Conservation (phyloP, 2,329 filamentous ascomycete species). For the Pseudocercospora crystallina region DNA sequence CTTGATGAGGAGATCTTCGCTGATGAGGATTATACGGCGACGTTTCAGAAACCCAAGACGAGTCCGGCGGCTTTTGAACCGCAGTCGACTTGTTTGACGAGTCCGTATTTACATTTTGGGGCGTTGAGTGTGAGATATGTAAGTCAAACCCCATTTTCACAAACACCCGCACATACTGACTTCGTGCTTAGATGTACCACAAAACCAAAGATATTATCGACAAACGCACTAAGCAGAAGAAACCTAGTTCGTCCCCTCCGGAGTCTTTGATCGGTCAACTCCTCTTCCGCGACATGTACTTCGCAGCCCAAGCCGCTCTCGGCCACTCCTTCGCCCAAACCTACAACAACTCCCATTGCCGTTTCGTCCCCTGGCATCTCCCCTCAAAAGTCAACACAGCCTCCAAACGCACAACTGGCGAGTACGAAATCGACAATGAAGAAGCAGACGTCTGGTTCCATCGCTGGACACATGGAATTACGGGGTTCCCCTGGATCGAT, state of each 20-base stretch:
- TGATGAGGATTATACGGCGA: constrained; percentile 67
- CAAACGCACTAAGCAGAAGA: constrained; percentile 57
- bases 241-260: constrained; percentile 55
- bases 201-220: constrained; percentile 63
- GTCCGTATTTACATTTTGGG: constrained; percentile 73
- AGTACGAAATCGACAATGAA: constrained; percentile 63
- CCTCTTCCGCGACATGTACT: constrained; percentile 81
- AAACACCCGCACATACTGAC: no score
- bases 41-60: constrained; percentile 74
- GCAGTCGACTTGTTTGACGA: constrained; percentile 71
- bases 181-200: constrained; percentile 61
- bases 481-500: constrained; percentile 79
- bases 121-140: constrained; percentile 63
- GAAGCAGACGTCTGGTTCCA: constrained; percentile 65
- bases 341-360: constrained; percentile 62
- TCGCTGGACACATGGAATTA: constrained; percentile 67
- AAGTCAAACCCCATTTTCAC: no score
- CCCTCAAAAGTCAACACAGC: constrained; percentile 59
- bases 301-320: constrained; percentile 69
- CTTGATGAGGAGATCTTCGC: constrained; percentile 58
- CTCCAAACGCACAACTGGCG: constrained; percentile 53
- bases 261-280: constrained; percentile 71
- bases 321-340: constrained; percentile 66
- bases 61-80: constrained; percentile 72
- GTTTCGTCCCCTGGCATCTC: constrained; percentile 79